Conservation (phyloP, 2,329 filamentous ascomycete genomes). For the Nemania bipapillata region DNA sequence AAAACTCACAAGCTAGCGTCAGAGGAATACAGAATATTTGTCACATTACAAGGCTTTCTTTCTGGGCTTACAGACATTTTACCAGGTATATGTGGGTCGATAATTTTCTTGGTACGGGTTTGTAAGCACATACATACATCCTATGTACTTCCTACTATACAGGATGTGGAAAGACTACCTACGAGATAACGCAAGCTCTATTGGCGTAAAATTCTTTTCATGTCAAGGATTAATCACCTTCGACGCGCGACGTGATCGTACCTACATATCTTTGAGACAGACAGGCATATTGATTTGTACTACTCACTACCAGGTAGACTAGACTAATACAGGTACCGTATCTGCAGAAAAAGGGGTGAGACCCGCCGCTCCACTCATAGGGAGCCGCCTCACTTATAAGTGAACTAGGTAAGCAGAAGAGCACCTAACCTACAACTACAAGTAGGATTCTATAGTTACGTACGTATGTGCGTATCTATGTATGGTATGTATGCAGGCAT, state of each 20-base stretch:
- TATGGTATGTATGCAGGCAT: too few relatives aligned
- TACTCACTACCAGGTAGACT: too few relatives aligned
- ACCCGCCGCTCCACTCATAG: not conserved
- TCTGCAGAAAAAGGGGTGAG: not conserved
- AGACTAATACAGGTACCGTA: too few relatives aligned
- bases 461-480: too few relatives aligned
- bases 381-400: too few relatives aligned
- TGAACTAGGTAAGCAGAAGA: too few relatives aligned
- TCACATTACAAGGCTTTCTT: constrained; percentile 4
- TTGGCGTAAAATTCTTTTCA: not conserved
- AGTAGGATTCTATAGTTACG: too few relatives aligned
- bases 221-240: not conserved
- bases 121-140: not conserved
- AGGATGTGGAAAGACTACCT: too few relatives aligned
- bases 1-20: not conserved
- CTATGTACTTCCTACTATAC: too few relatives aligned
- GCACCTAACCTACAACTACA: too few relatives aligned
- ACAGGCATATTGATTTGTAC: too few relatives aligned
- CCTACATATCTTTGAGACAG: not conserved
- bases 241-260: not conserved
- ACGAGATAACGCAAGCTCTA: not conserved
- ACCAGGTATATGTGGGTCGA: not conserved
- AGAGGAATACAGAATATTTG: constrained; percentile 13
- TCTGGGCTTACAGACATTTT: not conserved
- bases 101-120: not conserved